Evolutionary conservation across 225 moss, liverwort and hornwort genomes (phyloP), one percentile per base, ranked within the genome.

Genomic region (Bryum argenteum): DNA sequence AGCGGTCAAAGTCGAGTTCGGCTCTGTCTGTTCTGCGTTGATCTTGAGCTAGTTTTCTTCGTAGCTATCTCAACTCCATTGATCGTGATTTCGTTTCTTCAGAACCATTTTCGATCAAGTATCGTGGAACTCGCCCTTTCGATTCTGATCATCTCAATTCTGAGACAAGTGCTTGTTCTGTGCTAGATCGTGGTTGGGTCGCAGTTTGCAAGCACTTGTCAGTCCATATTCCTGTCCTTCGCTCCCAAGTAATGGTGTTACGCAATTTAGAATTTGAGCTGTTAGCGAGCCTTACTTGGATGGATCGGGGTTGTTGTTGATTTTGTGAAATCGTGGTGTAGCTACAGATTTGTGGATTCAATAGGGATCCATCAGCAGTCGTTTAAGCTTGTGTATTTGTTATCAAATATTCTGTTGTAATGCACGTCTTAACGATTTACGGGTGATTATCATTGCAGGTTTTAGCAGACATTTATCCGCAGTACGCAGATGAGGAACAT

Each of bases 401-500:
- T 33, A 6, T 33, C 33, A 33, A 33, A 33, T 33, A 6, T 33
- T 33, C 33, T 33, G 33, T 33, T 33, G 33, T 33, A 33, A 6
- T 58, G 11, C 61, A 61, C 66, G 66, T 52, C 44, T 64, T 79
- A 58, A 67, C 57, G 58, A 71, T 44, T 58, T 26, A 40, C 60
- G 64, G 47, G 21, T 28, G 41, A 58, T 54, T 8, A 77, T 28
- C 3, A 41, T 71, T 84, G 48, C 79, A 87, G 87, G 68, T 87
- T 56, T 71, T 84, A 28, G 79, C 65, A 48, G 72, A 81, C 51
- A 59, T 79, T 60, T 87, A 84, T 72, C 87, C 87, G 61, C 79
- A 79, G 38, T 62, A 79, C 59, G 89, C 83, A 54, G 81, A 78
- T 70, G 88, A 96, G 83, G 96, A 96, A 65, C 90, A 83, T 75